Evolutionary conservation across 2,329 filamentous ascomycete species (phyloP).

Genomic region (Colletotrichum gigasporum): DNA sequence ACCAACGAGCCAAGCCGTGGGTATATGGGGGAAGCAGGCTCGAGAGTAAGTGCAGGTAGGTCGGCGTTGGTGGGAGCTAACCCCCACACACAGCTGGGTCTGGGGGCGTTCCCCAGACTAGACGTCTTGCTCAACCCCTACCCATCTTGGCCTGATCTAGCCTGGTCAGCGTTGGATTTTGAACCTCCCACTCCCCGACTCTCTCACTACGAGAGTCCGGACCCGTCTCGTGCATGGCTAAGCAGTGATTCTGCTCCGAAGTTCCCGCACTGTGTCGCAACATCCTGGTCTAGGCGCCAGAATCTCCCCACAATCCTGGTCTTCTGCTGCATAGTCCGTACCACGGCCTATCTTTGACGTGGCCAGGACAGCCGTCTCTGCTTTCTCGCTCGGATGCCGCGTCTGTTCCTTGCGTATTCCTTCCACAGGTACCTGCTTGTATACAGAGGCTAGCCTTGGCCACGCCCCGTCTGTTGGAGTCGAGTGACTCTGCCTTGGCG

Average conservation of each 20-base stretch:
- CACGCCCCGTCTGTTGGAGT: not conserved
- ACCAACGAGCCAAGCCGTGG: too few species aligned
- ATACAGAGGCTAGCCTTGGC: not conserved
- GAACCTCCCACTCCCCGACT: conserved; percentile 1
- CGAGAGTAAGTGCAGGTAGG: too few species aligned
- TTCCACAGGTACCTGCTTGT: not conserved
- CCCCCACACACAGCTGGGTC: conserved; percentile 10
- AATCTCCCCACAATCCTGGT: conserved; percentile 10
- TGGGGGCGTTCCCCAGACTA: conserved; percentile 9
- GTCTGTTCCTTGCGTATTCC: not conserved
- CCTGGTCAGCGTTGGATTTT: not conserved
- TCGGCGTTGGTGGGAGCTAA: conserved; percentile 7
- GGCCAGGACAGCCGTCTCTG: not conserved
- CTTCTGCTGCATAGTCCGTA: conserved; percentile 7
- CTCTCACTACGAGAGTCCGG: not conserved
- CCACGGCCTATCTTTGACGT: conserved; percentile 6
- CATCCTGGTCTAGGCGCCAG: conserved; percentile 3
- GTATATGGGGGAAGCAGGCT: too few species aligned
- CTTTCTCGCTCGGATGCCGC: not conserved
- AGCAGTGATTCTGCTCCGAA: not conserved
- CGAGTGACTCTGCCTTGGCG: not conserved
- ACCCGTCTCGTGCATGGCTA: conserved; percentile 1
- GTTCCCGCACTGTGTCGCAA: conserved; percentile 26
- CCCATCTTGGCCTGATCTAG: not conserved
- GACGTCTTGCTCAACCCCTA: not conserved